Evolutionary conservation across 2,329 filamentous ascomycete species (phyloP).

Genomic region (Colletotrichum tanaceti): DNA sequence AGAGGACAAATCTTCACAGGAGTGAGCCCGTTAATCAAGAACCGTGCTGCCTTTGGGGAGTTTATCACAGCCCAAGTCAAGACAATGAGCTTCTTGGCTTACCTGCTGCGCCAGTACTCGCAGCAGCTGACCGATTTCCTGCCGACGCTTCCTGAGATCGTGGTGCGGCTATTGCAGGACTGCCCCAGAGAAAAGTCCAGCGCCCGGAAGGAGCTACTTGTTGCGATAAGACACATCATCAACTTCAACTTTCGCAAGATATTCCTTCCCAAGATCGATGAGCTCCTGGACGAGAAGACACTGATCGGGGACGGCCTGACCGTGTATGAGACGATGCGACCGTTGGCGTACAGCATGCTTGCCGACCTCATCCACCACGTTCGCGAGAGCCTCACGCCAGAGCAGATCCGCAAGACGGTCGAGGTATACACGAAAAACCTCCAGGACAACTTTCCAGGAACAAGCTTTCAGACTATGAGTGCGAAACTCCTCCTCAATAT

Average conservation of each 20-base stretch:
- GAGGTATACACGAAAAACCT: conserved; percentile 97
- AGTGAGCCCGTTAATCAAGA: conserved; percentile 92
- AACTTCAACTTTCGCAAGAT: conserved; percentile 99
- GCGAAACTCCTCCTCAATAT: conserved; percentile 97
- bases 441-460: conserved; percentile 95
- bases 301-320: conserved; percentile 96
- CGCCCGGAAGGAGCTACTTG: conserved; percentile 92
- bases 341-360: conserved; percentile 97
- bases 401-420: conserved; percentile 94
- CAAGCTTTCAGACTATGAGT: conserved; percentile 99
- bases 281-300: conserved; percentile 92
- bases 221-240: conserved; percentile 97
- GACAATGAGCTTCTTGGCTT: conserved; percentile 98
- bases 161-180: conserved; percentile 91
- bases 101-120: conserved; percentile 88
- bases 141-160: conserved; percentile 84
- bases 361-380: conserved; percentile 98
- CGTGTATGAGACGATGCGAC: conserved; percentile 95
- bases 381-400: conserved; percentile 84
- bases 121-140: conserved; percentile 90
- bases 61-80: conserved; percentile 99
- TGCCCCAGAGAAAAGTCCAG: conserved; percentile 95
- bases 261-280: conserved; percentile 93
- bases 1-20: conserved; percentile 89
- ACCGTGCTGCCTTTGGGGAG: conserved; percentile 93